Evolutionary conservation across 305 asterid genomes (phyloP).

Genomic region (Petunia hybrid): DNA sequence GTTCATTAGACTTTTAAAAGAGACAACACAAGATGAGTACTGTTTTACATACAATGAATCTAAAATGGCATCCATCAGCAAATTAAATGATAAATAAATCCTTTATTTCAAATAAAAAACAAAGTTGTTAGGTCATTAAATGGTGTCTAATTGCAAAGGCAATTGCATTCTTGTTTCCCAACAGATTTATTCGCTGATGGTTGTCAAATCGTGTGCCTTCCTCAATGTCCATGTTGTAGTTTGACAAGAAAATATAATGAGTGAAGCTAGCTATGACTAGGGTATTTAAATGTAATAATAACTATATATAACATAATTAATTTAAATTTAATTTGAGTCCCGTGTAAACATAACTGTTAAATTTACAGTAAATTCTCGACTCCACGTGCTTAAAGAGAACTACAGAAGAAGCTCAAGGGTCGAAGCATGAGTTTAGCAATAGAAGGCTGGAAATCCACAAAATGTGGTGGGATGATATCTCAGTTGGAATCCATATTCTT

Average conservation of each 20-base stretch:
- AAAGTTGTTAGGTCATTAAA: neutral
- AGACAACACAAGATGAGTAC: neutral
- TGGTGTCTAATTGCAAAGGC: neutral
- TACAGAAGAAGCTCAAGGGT: neutral
- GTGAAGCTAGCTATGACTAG: too few species aligned
- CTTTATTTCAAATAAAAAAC: neutral
- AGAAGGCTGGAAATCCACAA: too few species aligned
- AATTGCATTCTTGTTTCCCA: conserved; percentile 15
- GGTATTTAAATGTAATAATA: neutral
- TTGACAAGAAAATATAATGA: neutral
- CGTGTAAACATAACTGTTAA: neutral
- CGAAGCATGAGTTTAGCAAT: neutral
- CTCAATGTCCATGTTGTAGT: neutral
- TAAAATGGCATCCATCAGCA: neutral
- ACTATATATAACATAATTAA: neutral
- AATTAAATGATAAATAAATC: neutral
- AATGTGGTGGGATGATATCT: too few species aligned
- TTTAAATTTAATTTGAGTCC: neutral
- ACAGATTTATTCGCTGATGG: neutral
- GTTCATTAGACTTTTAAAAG: neutral
- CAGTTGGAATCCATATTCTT: too few species aligned
- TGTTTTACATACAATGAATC: conserved; percentile 10
- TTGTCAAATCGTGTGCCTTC: conserved; percentile 19
- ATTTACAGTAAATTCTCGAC: neutral
- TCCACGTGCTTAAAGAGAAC: neutral